Evolutionary conservation across 139 green algal genomes (phyloP).

Genomic region (Microglena sp.): DNA sequence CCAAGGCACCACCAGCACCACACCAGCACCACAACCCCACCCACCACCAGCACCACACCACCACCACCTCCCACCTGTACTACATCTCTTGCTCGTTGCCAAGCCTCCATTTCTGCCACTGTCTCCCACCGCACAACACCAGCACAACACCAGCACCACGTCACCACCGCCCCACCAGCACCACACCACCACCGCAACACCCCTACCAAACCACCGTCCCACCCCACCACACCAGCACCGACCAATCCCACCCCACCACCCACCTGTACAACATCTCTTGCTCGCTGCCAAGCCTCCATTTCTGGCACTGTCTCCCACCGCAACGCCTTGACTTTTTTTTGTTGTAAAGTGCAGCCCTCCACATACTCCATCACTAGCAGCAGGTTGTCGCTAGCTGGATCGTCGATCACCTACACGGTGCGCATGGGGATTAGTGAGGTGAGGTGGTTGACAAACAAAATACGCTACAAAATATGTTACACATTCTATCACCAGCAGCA

Average conservation of each 20-base stretch:
- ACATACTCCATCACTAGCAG: conserved; percentile 57
- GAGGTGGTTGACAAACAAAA: no score
- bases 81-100: conserved; percentile 16
- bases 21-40: no score
- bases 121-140: background rate
- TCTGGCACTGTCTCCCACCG: conserved; percentile 31
- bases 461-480: no score
- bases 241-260: background rate
- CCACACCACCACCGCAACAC: background rate
- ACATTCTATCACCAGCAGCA: conserved; percentile 55
- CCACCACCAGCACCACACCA: no score
- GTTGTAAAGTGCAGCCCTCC: conserved; percentile 19
- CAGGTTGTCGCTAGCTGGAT: conserved; percentile 39
- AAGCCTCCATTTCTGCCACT: conserved; percentile 35
- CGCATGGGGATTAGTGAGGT: no score
- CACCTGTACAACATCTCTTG: conserved; percentile 21
- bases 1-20: no score
- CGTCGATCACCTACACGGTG: conserved; percentile 37
- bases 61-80: no score
- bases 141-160: background rate
- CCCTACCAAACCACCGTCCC: background rate
- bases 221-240: background rate
- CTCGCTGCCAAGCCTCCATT: conserved; percentile 19
- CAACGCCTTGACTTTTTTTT: background rate
- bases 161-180: background rate